A percentile compares a stretch with the other conserved stretches of the same genome.
Conservation (phyloP, 441 rosid species). For the Bocquillonia castaneifolia region DNA sequence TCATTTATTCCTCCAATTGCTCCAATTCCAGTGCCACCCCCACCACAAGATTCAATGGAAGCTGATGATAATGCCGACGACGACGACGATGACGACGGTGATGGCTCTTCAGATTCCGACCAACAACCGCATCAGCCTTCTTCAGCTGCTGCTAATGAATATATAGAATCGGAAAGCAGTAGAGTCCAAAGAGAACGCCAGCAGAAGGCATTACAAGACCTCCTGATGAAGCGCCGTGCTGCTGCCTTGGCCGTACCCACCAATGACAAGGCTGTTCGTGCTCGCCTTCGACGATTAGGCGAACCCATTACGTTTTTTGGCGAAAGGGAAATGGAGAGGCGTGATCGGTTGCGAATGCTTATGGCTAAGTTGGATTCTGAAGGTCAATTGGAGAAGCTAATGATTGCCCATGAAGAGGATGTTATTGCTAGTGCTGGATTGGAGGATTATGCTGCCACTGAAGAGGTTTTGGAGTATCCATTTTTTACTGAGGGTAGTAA, state of each 20-base stretch:
- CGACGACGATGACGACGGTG: too few species aligned
- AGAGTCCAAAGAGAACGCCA: conserved; percentile 65
- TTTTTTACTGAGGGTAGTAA: conserved; percentile 76
- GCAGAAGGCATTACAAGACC: conserved; percentile 75
- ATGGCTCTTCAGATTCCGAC: conserved; percentile 61
- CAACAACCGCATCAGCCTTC: conserved; percentile 26
- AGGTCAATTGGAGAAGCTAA: conserved; percentile 73
- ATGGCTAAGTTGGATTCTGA: conserved; percentile 79
- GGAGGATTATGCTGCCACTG: conserved; percentile 52
- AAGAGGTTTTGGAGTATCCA: conserved; percentile 52
- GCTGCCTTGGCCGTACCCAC: conserved; percentile 93
- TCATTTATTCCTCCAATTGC: conserved; percentile 53
- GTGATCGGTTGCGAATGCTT: conserved; percentile 74
- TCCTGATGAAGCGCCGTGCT: conserved; percentile 73
- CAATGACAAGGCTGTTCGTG: conserved; percentile 81
- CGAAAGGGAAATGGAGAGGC: conserved; percentile 91
- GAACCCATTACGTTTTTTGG: conserved; percentile 92
- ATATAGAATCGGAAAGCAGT: conserved; percentile 66
- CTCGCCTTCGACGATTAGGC: conserved; percentile 77
- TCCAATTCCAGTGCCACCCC: conserved; percentile 47
- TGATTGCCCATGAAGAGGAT: conserved; percentile 83
- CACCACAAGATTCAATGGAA: conserved; percentile 48
- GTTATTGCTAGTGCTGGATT: conserved; percentile 47
- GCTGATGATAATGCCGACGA: conserved; percentile 37
- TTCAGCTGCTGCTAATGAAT: conserved; percentile 26